These are phyloP conservation scores for Nannochloropsis gaditana DNA, from an alignment of 108 stramenopile genomes.

Conservation along the genomic window DNA sequence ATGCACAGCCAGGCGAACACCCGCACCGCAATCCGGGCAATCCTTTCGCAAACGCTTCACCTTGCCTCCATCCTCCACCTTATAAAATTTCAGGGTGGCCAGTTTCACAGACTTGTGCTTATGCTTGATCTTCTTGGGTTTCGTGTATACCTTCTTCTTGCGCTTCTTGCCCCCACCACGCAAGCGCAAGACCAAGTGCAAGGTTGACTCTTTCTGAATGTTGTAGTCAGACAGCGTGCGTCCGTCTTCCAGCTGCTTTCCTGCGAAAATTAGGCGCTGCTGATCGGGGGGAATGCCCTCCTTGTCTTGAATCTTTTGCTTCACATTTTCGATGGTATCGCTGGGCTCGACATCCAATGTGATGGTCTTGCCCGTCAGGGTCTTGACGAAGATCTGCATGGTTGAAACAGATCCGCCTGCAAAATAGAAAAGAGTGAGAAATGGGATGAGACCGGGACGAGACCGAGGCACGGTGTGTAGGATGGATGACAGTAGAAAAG, in stretches of 20 bases:
- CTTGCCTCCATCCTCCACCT: constrained; percentile 94
- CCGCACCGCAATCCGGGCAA: constrained; percentile 82
- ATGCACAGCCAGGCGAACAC: constrained; percentile 99
- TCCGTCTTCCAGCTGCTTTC: constrained; percentile 88
- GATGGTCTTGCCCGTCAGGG: constrained; percentile 95
- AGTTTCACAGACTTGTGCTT: constrained; percentile 86
- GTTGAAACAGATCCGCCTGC: neutral
- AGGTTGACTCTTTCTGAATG: constrained; percentile 90
- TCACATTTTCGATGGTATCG: constrained; percentile 98
- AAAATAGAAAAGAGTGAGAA: neutral
- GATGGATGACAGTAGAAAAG: no score
- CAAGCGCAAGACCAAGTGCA: constrained; percentile 91
- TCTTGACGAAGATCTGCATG: constrained; percentile 63
- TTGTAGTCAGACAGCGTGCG: constrained; percentile 85
- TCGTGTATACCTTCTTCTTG: constrained; percentile 76
- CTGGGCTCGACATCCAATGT: constrained; percentile 96
- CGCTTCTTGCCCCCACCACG: constrained; percentile 64
- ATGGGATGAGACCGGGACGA: neutral
- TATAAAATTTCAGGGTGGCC: constrained; percentile 97
- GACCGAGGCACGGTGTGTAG: no score
- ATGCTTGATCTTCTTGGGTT: constrained; percentile 98
- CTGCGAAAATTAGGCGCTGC: constrained; percentile 89
- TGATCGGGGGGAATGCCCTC: constrained; percentile 96
- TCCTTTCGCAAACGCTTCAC: constrained; percentile 91
- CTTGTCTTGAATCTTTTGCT: constrained; percentile 98